These are phyloP conservation scores for Saccharomycopsis selenospora DNA, from an alignment of 805 yeast species.

Conservation along the genomic window DNA sequence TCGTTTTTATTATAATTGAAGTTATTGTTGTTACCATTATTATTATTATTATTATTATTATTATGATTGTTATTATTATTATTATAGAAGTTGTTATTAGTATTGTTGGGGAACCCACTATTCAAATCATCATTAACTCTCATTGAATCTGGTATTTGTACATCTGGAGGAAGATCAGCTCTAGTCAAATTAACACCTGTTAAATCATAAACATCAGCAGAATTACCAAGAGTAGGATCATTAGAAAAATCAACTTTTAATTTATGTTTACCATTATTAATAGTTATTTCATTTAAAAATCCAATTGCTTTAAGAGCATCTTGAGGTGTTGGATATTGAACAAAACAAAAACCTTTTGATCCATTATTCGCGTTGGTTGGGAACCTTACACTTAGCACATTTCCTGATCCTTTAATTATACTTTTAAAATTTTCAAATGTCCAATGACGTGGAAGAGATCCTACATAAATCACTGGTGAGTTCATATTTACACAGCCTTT, in stretches of 20 bases:
- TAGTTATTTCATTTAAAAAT: slow-evolving; percentile 37
- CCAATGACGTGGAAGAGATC: slow-evolving; percentile 69
- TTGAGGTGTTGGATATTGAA: slow-evolving; percentile 46
- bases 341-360: slow-evolving; percentile 61
- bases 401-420: slow-evolving; percentile 67
- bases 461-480: slow-evolving; percentile 44
- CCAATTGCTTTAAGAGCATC: slow-evolving; percentile 47
- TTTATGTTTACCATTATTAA: slow-evolving; percentile 39
- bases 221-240: slow-evolving; percentile 37
- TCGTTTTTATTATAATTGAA: no score
- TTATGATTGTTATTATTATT: background rate
- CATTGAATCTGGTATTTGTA: slow-evolving; percentile 49
- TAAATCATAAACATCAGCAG: background rate
- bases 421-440: slow-evolving; percentile 52
- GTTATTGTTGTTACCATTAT: background rate
- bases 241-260: slow-evolving; percentile 54
- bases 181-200: slow-evolving; percentile 31
- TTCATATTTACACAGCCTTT: no score
- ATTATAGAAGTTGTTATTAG: background rate
- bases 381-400: slow-evolving; percentile 58
- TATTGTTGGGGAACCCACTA: background rate
- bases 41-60: slow-evolving; percentile 3
- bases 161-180: slow-evolving; percentile 47
- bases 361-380: slow-evolving; percentile 48
- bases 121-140: slow-evolving; percentile 16